phyloP scores from a whole-genome alignment of 2,329 filamentous ascomycete genomes.

The Tolypocladium ovalisporum region DNA sequence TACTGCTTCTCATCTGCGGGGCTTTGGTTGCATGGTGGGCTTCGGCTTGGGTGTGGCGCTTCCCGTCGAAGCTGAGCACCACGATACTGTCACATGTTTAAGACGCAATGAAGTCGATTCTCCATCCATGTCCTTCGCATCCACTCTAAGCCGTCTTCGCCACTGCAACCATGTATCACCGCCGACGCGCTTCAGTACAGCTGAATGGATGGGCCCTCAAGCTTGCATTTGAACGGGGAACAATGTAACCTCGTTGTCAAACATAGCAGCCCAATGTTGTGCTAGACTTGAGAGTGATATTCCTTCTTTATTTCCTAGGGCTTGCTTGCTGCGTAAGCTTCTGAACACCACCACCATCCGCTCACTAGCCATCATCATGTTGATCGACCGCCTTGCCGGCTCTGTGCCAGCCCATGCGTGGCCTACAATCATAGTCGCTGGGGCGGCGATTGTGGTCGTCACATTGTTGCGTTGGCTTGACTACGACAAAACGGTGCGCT shows the following conservation, averaged over 20 bases:
- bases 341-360: neutral
- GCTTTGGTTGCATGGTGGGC: neutral
- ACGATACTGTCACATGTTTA: neutral
- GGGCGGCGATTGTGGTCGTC: neutral
- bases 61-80: neutral
- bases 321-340: neutral
- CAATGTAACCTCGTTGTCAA: neutral
- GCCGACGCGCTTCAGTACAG: neutral
- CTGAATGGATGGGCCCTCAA: neutral
- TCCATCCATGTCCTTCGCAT: neutral
- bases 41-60: neutral
- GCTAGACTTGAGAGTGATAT: neutral
- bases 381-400: neutral
- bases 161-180: neutral
- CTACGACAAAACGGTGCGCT: conserved; percentile 3
- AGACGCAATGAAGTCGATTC: neutral
- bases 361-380: neutral
- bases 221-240: neutral
- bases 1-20: neutral
- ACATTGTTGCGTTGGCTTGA: conserved; percentile 1
- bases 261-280: neutral
- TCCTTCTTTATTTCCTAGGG: neutral
- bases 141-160: no score
- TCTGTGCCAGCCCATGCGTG: neutral
- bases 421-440: neutral